Conservation (phyloP, 495 filamentous ascomycete genomes). For the Neurospora cerealis region DNA sequence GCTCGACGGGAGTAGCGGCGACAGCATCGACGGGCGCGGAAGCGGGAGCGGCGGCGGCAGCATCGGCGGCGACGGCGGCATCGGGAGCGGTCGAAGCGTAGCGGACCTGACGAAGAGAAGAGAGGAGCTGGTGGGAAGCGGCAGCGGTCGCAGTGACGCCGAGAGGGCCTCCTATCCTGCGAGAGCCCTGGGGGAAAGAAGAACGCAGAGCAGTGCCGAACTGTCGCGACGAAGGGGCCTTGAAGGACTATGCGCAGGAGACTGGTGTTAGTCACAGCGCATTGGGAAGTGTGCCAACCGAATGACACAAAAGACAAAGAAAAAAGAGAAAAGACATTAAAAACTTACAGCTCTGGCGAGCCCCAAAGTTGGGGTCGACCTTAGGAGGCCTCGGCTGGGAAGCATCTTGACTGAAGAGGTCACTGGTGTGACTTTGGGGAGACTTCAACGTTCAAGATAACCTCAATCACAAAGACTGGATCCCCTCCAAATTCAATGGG, state of each 20-base stretch:
- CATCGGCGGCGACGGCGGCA: background rate
- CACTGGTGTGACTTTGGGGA: background rate
- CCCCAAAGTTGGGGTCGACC: slow-evolving; percentile 30
- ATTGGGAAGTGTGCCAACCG: background rate
- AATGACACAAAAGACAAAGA: background rate
- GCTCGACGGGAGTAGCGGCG: slow-evolving; percentile 12
- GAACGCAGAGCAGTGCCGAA: slow-evolving; percentile 22
- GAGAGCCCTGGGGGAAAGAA: background rate
- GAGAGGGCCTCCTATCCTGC: slow-evolving; percentile 13
- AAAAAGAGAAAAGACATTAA: background rate
- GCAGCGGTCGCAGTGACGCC: slow-evolving; percentile 4
- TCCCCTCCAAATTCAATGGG: background rate
- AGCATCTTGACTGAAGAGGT: slow-evolving; percentile 32
- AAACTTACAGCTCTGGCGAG: slow-evolving; percentile 24
- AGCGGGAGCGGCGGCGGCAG: slow-evolving; percentile 1
- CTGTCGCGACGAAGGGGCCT: slow-evolving; percentile 9
- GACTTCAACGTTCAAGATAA: background rate
- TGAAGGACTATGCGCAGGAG: background rate
- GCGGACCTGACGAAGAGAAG: slow-evolving; percentile 14
- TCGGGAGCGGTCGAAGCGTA: slow-evolving; percentile 24
- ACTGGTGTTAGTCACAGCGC: background rate
- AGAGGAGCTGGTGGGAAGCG: slow-evolving; percentile 6
- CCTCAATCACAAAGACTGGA: background rate
- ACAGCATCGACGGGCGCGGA: slow-evolving; percentile 6
- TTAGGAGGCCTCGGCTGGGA: slow-evolving; percentile 42